Evolutionary conservation across 1,139 yeast species (phyloP), one percentile per base, ranked within the genome.

Genomic region (Geotrichum candidum): DNA sequence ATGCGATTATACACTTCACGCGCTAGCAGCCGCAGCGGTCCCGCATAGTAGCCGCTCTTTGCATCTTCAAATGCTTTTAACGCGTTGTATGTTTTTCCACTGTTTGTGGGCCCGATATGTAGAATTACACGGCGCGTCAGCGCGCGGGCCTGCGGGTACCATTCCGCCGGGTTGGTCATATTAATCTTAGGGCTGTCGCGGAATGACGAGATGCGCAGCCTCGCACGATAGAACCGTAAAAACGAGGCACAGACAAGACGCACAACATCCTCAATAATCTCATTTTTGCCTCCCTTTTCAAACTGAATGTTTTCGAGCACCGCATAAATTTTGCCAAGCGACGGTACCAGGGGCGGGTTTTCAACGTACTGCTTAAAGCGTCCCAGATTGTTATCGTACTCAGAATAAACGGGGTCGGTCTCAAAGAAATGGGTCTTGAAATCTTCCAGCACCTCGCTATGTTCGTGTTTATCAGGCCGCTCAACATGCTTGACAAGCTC

Each of bases 81-180:
- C 0, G 98, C 96, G 57, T 84, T 82, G 71, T 89, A 88, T 0
- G 99, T 94, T 70, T 94, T 94, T n/a, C 99, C 99, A 68, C 95
- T 86, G 72, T 94, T 94, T 0, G 99, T 94, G 0, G 99, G 99
- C 0, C 99, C 99, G 23, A 94, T 90, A 73, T 94, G 99, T 84
- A 95, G 82, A 25, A 87, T 81, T 54, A 94, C 81, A 62, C 87
- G 87, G 52, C 99, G 79, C 66, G 84, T 86, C 78, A 91, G 79
- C 65, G 86, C 84, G 54, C 99, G 79, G 0, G 99, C 96, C 57
- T 81, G 84, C 0, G 99, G 97, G 69, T 81, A 94, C 95, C 96
- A 89, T 71, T 87, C 90, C 1, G 87, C 86, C 0, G 97, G 96
- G 33, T 66, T 66, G 7, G 67, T 64, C 61, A 68, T 51, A 56